These are phyloP conservation scores for Kockiozyma suomiensis DNA, from an alignment of 805 yeast species.

Conservation along the genomic window DNA sequence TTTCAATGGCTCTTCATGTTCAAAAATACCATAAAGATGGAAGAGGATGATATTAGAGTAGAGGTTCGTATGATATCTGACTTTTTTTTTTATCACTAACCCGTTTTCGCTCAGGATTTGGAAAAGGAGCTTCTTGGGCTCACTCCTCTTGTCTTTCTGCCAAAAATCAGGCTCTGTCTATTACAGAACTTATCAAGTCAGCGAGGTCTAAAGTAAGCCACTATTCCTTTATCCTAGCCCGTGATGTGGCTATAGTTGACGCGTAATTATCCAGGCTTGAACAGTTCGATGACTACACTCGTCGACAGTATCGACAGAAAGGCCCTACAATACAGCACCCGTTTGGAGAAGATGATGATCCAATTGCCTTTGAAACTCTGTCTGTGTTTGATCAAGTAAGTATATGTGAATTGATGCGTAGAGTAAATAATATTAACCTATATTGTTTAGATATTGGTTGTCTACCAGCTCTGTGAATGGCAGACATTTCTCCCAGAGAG, in stretches of 20 bases:
- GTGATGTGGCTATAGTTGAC: not conserved
- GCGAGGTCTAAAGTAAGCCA: constrained; percentile 25
- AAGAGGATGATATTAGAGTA: constrained; percentile 37
- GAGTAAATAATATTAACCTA: not conserved
- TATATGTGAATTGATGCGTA: not conserved
- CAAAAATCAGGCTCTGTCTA: constrained; percentile 27
- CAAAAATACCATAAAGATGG: constrained; percentile 32
- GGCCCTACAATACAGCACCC: constrained; percentile 18
- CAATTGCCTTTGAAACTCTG: constrained; percentile 19
- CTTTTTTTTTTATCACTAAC: not conserved
- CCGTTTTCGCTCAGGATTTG: constrained; percentile 34
- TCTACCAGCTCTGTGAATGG: constrained; percentile 28
- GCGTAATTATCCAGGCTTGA: constrained; percentile 16
- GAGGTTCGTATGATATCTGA: constrained; percentile 25
- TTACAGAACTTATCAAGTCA: constrained; percentile 30
- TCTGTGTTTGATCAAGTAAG: constrained; percentile 30
- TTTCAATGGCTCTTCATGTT: constrained; percentile 41
- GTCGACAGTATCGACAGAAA: constrained; percentile 32
- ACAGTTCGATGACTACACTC: constrained; percentile 29
- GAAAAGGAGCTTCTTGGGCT: constrained; percentile 42
- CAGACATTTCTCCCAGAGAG: constrained; percentile 31
- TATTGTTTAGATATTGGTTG: constrained; percentile 11
- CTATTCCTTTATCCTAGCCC: not conserved
- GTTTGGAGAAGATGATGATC: constrained; percentile 29
- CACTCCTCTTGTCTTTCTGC: constrained; percentile 28